These are phyloP conservation scores for Daucus carota DNA, from an alignment of 129 eudicot genomes.

Conservation along the genomic window DNA sequence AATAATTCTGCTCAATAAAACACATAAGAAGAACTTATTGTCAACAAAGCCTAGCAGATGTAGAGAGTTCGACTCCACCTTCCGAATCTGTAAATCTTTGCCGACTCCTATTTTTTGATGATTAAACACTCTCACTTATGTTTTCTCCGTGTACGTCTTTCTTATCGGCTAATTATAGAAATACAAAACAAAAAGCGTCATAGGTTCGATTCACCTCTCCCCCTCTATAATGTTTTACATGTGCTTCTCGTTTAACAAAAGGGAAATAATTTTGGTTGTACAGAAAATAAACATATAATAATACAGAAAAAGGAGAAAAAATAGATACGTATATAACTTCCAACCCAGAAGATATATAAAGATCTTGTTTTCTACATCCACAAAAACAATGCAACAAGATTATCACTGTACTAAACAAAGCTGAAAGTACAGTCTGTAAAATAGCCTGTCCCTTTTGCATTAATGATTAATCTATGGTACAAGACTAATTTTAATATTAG, in stretches of 20 bases:
- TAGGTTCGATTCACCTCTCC: too few relatives aligned
- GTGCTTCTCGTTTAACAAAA: not conserved
- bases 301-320: not conserved
- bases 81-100: not conserved
- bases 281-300: too few relatives aligned
- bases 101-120: too few relatives aligned
- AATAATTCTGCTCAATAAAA: not conserved
- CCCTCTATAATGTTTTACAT: not conserved
- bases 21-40: too few relatives aligned
- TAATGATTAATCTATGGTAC: not conserved
- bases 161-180: not conserved
- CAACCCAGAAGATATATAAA: not conserved
- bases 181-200: not conserved
- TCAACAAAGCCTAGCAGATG: not conserved
- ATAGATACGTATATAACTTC: too few relatives aligned
- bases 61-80: not conserved
- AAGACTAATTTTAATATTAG: not conserved
- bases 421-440: not conserved
- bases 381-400: not conserved
- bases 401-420: not conserved
- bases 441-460: constrained; percentile 1
- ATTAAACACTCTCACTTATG: too few relatives aligned
- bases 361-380: not conserved
- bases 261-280: not conserved
- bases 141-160: not conserved